Conservation (phyloP, 192 early-diverging fungal species). For the Pilobolus umbonatus region DNA sequence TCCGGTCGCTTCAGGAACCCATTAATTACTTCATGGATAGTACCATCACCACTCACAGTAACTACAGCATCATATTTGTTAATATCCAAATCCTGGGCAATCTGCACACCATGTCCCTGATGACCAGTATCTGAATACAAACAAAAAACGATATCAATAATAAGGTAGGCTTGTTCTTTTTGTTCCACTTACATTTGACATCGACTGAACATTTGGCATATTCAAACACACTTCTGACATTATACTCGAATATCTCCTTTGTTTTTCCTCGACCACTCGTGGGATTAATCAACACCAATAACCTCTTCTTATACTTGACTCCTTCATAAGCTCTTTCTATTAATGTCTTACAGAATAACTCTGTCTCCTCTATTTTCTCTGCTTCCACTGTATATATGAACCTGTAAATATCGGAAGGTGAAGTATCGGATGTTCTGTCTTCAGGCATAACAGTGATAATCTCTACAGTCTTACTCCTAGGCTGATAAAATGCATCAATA, state of each 20-base stretch:
- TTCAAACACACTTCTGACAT: constrained; percentile 58
- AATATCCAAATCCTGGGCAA: constrained; percentile 53
- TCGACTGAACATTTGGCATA: constrained; percentile 53
- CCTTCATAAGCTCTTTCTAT: constrained; percentile 24
- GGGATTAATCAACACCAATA: constrained; percentile 67
- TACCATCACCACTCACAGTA: constrained; percentile 74
- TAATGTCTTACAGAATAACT: constrained; percentile 13
- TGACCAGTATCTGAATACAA: constrained; percentile 53
- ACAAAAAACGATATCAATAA: background rate
- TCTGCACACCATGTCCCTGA: constrained; percentile 56
- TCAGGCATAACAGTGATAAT: constrained; percentile 24
- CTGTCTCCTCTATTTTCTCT: constrained; percentile 5
- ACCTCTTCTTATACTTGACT: constrained; percentile 26
- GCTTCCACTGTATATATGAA: constrained; percentile 22
- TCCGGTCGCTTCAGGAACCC: constrained; percentile 72
- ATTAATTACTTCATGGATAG: constrained; percentile 77
- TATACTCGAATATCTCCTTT: constrained; percentile 43
- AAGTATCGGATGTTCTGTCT: constrained; percentile 14
- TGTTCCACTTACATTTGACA: constrained; percentile 39
- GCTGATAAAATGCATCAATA: constrained; percentile 12
- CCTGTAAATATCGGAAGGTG: constrained; percentile 21
- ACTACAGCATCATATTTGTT: constrained; percentile 54
- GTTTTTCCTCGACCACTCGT: constrained; percentile 69
- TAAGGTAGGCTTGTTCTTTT: background rate
- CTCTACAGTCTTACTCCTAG: constrained; percentile 24